A percentile compares a stretch with the other conserved stretches of the same genome.
These are phyloP conservation scores for Aureobasidium sp. DNA, from an alignment of 2,329 filamentous ascomycete genomes.

Conservation along the genomic window DNA sequence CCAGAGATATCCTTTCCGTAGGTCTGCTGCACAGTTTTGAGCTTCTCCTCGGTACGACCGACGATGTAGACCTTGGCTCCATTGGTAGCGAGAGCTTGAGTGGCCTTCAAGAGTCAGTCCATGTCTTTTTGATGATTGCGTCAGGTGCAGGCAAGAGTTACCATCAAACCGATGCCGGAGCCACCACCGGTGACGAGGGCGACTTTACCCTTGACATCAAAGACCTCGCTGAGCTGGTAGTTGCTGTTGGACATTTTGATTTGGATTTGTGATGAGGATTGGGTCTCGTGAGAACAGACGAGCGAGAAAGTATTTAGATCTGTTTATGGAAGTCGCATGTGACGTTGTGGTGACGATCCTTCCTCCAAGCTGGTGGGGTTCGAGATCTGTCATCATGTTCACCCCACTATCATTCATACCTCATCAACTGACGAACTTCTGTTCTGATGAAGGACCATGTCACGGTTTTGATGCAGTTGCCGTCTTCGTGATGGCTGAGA, in stretches of 20 bases:
- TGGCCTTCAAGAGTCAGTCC: slow-evolving; percentile 19
- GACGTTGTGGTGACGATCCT: slow-evolving; percentile 14
- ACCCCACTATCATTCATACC: neutral
- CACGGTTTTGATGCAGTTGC: neutral
- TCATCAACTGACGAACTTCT: neutral
- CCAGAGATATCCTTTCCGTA: slow-evolving; percentile 39
- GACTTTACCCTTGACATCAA: slow-evolving; percentile 34
- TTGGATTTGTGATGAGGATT: neutral
- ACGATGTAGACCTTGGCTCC: slow-evolving; percentile 43
- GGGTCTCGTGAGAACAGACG: neutral
- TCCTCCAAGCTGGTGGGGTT: neutral
- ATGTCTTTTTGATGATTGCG: slow-evolving; percentile 26
- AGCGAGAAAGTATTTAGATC: neutral
- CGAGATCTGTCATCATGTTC: neutral
- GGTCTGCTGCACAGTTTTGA: slow-evolving; percentile 38
- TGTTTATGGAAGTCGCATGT: slow-evolving; percentile 5
- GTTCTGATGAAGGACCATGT: neutral
- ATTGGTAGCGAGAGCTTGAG: slow-evolving; percentile 30
- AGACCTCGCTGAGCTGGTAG: slow-evolving; percentile 23
- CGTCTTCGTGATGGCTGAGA: neutral
- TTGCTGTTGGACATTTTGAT: slow-evolving; percentile 24
- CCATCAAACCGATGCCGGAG: slow-evolving; percentile 42
- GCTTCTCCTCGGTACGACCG: slow-evolving; percentile 42
- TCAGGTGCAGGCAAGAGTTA: neutral
- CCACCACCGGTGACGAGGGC: slow-evolving; percentile 42